Percentiles rank a stretch among this genome's conserved stretches.
phyloP scores from a whole-genome alignment of 1,139 yeast species.

The Magnusiomyces starmeri region DNA sequence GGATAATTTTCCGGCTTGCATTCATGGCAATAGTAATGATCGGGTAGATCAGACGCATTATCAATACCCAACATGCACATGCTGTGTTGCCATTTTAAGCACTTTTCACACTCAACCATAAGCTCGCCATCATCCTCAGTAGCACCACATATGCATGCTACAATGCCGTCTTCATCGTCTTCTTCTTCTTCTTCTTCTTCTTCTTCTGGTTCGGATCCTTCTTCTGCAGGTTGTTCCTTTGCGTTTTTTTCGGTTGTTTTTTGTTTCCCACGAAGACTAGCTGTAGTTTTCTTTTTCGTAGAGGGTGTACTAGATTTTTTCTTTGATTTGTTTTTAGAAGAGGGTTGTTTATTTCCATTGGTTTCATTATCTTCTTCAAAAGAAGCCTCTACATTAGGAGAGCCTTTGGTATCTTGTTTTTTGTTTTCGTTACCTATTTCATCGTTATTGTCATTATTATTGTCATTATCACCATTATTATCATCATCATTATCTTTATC shows the following conservation, averaged over 20 bases:
- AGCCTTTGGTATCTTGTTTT: background rate
- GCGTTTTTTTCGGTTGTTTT: background rate
- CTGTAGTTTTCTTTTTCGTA: conserved; percentile 8
- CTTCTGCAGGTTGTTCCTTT: background rate
- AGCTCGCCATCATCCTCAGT: conserved; percentile 53
- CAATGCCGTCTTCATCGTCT: conserved; percentile 11
- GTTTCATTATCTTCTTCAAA: background rate
- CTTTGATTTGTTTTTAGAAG: no score
- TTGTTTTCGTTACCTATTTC: conserved; percentile 6
- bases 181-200: conserved; percentile 17
- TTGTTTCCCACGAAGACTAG: background rate
- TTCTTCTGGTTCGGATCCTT: background rate
- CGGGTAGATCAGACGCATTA: conserved; percentile 38
- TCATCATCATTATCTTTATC: no score
- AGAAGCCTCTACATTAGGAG: background rate
- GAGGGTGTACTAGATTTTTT: no score
- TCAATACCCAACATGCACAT: conserved; percentile 56
- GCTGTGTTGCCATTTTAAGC: conserved; percentile 82
- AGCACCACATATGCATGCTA: conserved; percentile 60
- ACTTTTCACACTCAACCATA: conserved; percentile 74
- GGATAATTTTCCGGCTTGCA: conserved; percentile 42
- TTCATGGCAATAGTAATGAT: conserved; percentile 43
- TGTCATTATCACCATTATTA: no score
- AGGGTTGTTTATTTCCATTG: no score
- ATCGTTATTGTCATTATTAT: conserved; percentile 3